Conservation (phyloP, 345 rosid species). For the Turritis glabra region DNA sequence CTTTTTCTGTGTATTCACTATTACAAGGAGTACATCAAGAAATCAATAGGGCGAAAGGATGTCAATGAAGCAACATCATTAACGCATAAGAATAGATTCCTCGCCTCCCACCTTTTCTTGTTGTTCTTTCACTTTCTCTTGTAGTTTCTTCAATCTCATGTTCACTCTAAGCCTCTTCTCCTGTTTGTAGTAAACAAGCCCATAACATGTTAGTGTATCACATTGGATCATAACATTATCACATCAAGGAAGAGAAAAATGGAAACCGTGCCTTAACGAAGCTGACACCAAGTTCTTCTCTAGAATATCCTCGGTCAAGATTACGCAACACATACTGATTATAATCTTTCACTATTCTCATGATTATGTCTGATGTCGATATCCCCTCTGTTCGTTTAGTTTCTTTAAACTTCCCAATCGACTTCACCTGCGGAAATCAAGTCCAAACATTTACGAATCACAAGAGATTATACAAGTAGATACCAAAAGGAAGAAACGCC, state of each 20-base stretch:
- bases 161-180: slow-evolving; percentile 71
- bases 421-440: slow-evolving; percentile 45
- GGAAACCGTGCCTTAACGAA: slow-evolving; percentile 54
- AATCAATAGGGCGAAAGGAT: neutral
- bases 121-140: slow-evolving; percentile 67
- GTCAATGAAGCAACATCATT: neutral
- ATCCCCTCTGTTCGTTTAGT: slow-evolving; percentile 75
- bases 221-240: neutral
- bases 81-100: slow-evolving; percentile 15
- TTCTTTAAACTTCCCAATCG: slow-evolving; percentile 63
- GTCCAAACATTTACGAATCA: neutral
- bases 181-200: slow-evolving; percentile 30
- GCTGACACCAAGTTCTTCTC: slow-evolving; percentile 73
- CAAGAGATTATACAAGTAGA: neutral
- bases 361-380: slow-evolving; percentile 67
- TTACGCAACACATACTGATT: slow-evolving; percentile 74
- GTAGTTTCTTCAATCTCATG: slow-evolving; percentile 55
- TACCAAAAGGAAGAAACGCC: neutral
- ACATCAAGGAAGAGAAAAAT: neutral
- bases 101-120: slow-evolving; percentile 57
- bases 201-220: slow-evolving; percentile 19
- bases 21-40: neutral
- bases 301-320: slow-evolving; percentile 66
- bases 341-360: slow-evolving; percentile 74
- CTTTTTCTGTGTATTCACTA: neutral